Evolutionary conservation across 306 rosid genomes (phyloP), one percentile per base, ranked within the genome.

Genomic region (Acacia confusa): DNA sequence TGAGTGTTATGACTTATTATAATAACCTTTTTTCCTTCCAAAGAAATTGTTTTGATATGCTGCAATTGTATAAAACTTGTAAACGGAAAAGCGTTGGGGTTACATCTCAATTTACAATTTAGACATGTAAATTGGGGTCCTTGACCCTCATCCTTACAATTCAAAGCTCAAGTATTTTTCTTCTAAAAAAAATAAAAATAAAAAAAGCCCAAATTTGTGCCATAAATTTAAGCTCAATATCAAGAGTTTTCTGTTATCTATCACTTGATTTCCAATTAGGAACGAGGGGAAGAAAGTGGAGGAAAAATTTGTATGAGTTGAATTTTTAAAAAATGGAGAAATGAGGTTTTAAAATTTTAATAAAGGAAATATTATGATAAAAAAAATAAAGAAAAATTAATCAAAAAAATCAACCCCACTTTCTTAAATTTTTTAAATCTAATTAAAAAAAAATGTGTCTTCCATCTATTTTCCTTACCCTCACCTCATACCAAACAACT

Each of bases 261-360:
- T 55, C 61, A 57, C 22, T n/a, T 57, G 14, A 57, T 57, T 22
- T 57, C 28, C 27, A 57, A 20, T 55, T 20, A 47, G 34, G 34
- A 2, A 2, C 2, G 34, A 30, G 34, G 4, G 4, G 3, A 2
- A 0, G 3, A 4, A 0, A 30, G 3, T 0, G 4, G 34, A 2
- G 34, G 4, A 4, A 30, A 30, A 30, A 30, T 30, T 30, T 30
- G 2, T 30, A 30, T 30, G 34, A 30, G 34, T 30, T 30, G 3
- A 30, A 2, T 30, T 30, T 30, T 32, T 2, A 32, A 32, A 32
- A 32, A 32, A 3, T 4, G 36, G 7, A 4, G 38, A 34, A 34
- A 34, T 34, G 38, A 1, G 38, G 38, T 34, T 34, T 34, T 34
- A 34, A 34, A 34, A 28, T 28, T 28, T 34, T 34, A 34, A 34